Conservation (phyloP, 2,329 filamentous ascomycete genomes). For the Cladosporium halotolerans region DNA sequence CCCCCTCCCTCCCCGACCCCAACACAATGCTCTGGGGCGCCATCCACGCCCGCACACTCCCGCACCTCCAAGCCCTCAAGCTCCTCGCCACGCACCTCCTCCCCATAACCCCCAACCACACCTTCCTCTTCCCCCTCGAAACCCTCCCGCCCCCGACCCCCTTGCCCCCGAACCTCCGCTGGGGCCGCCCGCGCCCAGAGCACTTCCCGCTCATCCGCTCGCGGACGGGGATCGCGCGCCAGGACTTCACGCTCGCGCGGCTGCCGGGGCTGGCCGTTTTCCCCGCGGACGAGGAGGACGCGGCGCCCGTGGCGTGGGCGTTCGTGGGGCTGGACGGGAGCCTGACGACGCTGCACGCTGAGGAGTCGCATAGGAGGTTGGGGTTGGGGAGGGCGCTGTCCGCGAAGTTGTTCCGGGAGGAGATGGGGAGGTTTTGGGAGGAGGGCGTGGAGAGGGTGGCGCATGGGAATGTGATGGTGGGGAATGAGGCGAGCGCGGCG, state of each 20-base stretch:
- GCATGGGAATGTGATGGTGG: slow-evolving; percentile 57
- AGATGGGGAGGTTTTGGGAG: slow-evolving; percentile 34
- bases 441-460: slow-evolving; percentile 45
- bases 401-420: slow-evolving; percentile 51
- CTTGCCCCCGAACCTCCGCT: slow-evolving; percentile 48
- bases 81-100: slow-evolving; percentile 15
- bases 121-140: slow-evolving; percentile 23
- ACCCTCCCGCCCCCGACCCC: not conserved
- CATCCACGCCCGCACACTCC: slow-evolving; percentile 23
- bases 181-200: slow-evolving; percentile 46
- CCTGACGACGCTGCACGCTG: slow-evolving; percentile 56
- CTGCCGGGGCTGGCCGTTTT: slow-evolving; percentile 34
- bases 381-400: slow-evolving; percentile 60
- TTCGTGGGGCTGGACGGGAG: slow-evolving; percentile 58
- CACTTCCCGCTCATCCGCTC: slow-evolving; percentile 53
- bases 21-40: slow-evolving; percentile 27
- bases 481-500: slow-evolving; percentile 55
- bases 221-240: slow-evolving; percentile 48
- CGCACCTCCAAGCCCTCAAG: slow-evolving; percentile 18
- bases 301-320: slow-evolving; percentile 57
- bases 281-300: slow-evolving; percentile 36
- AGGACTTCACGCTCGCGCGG: slow-evolving; percentile 38
- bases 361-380: slow-evolving; percentile 52
- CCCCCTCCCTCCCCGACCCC: slow-evolving; percentile 17
- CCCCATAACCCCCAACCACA: slow-evolving; percentile 19